Percentiles rank a stretch among this genome's conserved stretches.
phyloP scores from a whole-genome alignment of 257 asterid species.

The Solanum paucissectum region DNA sequence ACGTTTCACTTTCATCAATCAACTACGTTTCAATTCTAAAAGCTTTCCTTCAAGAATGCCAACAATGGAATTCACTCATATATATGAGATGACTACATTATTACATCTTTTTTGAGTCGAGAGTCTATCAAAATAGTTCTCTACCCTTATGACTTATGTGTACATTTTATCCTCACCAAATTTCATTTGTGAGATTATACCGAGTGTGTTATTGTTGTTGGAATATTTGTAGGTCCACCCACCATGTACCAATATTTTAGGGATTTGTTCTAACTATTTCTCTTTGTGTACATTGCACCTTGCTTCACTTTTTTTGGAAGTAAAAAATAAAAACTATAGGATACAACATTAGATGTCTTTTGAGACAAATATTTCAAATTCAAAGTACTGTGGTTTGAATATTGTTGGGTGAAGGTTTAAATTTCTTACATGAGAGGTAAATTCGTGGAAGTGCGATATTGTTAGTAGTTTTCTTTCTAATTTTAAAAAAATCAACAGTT shows the following conservation, averaged over 20 bases:
- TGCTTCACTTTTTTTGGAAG: background rate
- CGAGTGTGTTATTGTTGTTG: background rate
- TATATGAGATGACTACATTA: background rate
- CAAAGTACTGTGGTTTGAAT: background rate
- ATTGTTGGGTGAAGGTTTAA: background rate
- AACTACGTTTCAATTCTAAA: background rate
- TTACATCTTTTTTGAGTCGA: background rate
- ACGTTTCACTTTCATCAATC: background rate
- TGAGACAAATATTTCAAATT: background rate
- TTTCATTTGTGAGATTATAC: rapidly evolving
- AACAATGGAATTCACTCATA: background rate
- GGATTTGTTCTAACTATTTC: background rate
- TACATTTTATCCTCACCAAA: too few relatives aligned
- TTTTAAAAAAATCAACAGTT: too few relatives aligned
- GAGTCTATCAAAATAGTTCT: background rate
- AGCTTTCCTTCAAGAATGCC: background rate
- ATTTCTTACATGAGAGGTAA: background rate
- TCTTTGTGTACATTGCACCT: background rate
- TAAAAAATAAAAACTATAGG: background rate
- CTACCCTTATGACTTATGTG: background rate
- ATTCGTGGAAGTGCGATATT: background rate
- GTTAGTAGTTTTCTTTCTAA: background rate
- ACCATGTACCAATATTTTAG: background rate
- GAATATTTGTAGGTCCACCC: background rate
- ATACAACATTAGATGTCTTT: background rate